Percentiles rank a stretch among this genome's conserved stretches.
These are phyloP conservation scores for Lentinula sp. DNA, from an alignment of 768 basidiomycete species.

Conservation along the genomic window DNA sequence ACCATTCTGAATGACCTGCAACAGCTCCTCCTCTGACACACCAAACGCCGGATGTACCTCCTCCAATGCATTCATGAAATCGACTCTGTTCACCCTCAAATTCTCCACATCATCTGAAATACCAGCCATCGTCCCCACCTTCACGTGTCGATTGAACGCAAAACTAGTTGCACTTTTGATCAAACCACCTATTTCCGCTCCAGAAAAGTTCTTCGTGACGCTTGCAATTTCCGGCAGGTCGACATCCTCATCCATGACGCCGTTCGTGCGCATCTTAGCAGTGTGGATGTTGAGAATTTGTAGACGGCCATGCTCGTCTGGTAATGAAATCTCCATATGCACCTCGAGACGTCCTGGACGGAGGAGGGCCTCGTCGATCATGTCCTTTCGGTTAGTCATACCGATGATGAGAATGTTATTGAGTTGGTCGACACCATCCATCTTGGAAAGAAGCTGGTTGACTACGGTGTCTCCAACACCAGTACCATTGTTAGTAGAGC, in stretches of 20 bases:
- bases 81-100: conserved; percentile 75
- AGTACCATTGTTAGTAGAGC: conserved; percentile 83
- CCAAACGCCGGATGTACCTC: conserved; percentile 97
- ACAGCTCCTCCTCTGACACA: conserved; percentile 94
- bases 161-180: conserved; percentile 99
- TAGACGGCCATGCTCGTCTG: conserved; percentile 85
- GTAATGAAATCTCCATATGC: conserved; percentile 98
- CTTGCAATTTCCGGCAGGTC: conserved; percentile 76
- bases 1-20: conserved; percentile 90
- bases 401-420: conserved; percentile 99
- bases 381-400: conserved; percentile 97
- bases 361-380: conserved; percentile 97
- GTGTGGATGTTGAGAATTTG: conserved; percentile 98
- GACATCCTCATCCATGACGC: conserved; percentile 84
- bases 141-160: conserved; percentile 95
- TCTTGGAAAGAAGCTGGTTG: conserved; percentile 97
- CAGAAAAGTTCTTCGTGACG: conserved; percentile 94
- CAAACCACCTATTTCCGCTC: conserved; percentile 92
- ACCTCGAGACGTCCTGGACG: conserved; percentile 98
- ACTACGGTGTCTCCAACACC: conserved; percentile 99
- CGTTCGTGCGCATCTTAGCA: conserved; percentile 85
- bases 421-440: conserved; percentile 98
- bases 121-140: conserved; percentile 93
- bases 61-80: conserved; percentile 87
- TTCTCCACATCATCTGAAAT: conserved; percentile 95